Conservation (phyloP, 2,329 filamentous ascomycete species). For the Aspergillus uvarum region DNA sequence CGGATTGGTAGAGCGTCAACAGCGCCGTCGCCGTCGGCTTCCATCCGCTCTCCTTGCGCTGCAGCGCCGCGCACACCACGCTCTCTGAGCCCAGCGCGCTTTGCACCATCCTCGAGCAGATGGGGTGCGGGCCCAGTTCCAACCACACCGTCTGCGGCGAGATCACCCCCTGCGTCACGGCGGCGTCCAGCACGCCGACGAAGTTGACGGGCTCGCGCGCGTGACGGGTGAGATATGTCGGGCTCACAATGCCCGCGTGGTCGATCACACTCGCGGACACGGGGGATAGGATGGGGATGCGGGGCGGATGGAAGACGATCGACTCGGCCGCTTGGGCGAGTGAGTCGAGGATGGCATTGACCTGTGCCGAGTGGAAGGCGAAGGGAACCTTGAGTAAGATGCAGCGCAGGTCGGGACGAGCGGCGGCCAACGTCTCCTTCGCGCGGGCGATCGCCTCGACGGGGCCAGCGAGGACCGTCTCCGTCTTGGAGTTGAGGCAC, state of each 20-base stretch:
- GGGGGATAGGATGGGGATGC: constrained; percentile 67
- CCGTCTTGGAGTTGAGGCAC: constrained; percentile 30
- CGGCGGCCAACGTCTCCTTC: constrained; percentile 48
- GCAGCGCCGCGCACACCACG: constrained; percentile 60
- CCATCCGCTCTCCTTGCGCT: constrained; percentile 63
- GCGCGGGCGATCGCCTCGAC: constrained; percentile 53
- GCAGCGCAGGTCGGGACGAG: constrained; percentile 53
- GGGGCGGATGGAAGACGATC: constrained; percentile 59
- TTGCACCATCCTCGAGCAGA: constrained; percentile 68
- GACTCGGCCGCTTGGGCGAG: constrained; percentile 17
- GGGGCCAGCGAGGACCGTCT: constrained; percentile 68
- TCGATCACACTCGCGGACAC: constrained; percentile 44
- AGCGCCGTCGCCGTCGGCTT: constrained; percentile 61
- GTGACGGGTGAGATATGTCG: constrained; percentile 65
- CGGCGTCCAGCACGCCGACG: constrained; percentile 59
- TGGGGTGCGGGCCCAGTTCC: constrained; percentile 72
- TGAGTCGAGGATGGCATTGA: constrained; percentile 17
- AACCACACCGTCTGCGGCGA: constrained; percentile 66
- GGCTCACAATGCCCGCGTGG: constrained; percentile 41
- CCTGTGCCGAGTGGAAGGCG: constrained; percentile 45
- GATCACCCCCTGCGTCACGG: constrained; percentile 36
- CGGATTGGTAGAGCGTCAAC: constrained; percentile 60
- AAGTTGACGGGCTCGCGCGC: constrained; percentile 70
- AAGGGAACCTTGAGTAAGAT: constrained; percentile 65
- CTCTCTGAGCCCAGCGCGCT: constrained; percentile 58